Conservation (phyloP, 306 rosid genomes). For the Sindora glabra region DNA sequence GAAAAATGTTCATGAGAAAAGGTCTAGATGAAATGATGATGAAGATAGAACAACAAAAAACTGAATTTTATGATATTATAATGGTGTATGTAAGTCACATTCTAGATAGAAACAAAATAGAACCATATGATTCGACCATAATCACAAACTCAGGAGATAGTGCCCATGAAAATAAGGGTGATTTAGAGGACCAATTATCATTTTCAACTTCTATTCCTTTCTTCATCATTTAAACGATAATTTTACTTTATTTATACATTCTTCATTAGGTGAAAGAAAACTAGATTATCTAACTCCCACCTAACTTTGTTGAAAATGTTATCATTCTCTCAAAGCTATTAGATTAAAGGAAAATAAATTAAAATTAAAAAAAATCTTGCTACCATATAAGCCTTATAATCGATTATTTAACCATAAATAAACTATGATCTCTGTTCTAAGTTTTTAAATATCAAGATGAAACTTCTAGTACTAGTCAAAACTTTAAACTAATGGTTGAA, state of each 20-base stretch:
- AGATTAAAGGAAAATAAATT: no score
- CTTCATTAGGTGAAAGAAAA: no score
- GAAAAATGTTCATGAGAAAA: neutral
- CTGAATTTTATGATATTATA: neutral
- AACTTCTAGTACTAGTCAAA: constrained; percentile 35
- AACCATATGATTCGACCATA: constrained; percentile 51
- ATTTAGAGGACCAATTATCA: no score
- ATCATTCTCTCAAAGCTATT: no score
- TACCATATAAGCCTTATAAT: no score
- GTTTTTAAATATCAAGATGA: constrained; percentile 61
- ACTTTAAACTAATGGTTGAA: constrained; percentile 39
- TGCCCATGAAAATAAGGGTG: constrained; percentile 26
- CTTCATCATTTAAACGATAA: no score
- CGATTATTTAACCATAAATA: no score
- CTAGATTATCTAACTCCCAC: no score
- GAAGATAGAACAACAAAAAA: neutral
- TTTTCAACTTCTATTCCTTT: neutral
- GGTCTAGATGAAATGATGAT: constrained; percentile 14
- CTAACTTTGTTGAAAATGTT: no score
- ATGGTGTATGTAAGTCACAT: neutral
- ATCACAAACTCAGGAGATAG: constrained; percentile 32
- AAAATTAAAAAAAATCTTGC: no score
- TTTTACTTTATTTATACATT: no score
- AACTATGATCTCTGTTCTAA: no score
- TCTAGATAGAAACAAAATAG: constrained; percentile 13